These are phyloP conservation scores for Yamadazyma buinensis DNA, from an alignment of 1,139 yeast genomes.

Conservation along the genomic window DNA sequence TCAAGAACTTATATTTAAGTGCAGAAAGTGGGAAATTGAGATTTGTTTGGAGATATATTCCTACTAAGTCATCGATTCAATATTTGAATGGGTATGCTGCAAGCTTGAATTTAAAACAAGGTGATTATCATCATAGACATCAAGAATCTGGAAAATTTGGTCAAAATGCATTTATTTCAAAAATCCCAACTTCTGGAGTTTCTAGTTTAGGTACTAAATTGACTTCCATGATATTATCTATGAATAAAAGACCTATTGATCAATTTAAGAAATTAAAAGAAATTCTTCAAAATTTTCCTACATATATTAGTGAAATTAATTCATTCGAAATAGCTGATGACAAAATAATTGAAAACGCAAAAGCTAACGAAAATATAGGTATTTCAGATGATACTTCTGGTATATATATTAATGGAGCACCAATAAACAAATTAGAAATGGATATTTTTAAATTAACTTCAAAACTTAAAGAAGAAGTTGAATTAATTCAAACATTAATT, in stretches of 20 bases:
- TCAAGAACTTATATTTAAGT: slow-evolving; percentile 54
- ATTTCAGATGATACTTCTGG: slow-evolving; percentile 43
- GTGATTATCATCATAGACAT: slow-evolving; percentile 44
- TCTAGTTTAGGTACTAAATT: slow-evolving; percentile 40
- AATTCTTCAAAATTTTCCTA: slow-evolving; percentile 13
- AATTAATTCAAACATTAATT: slow-evolving; percentile 23
- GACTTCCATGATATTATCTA: slow-evolving; percentile 37
- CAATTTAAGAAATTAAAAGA: slow-evolving; percentile 31
- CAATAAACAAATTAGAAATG: slow-evolving; percentile 37
- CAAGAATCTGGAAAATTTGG: slow-evolving; percentile 66
- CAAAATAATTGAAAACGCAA: slow-evolving; percentile 18
- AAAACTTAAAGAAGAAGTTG: slow-evolving; percentile 34
- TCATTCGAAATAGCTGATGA: slow-evolving; percentile 7
- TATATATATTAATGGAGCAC: slow-evolving; percentile 60
- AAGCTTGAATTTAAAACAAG: slow-evolving; percentile 35
- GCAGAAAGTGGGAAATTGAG: slow-evolving; percentile 65
- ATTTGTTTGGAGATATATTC: slow-evolving; percentile 72
- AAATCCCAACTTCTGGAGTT: neutral
- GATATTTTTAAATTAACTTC: slow-evolving; percentile 43
- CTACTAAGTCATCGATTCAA: slow-evolving; percentile 20
- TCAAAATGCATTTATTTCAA: slow-evolving; percentile 42
- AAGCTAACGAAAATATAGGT: slow-evolving; percentile 30
- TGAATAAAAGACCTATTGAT: neutral
- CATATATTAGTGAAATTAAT: slow-evolving; percentile 1
- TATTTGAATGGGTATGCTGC: slow-evolving; percentile 64